Evolutionary conservation across 192 early-diverging fungal species (phyloP), one percentile per base, ranked within the genome.

Genomic region (Coemansia reversa): DNA sequence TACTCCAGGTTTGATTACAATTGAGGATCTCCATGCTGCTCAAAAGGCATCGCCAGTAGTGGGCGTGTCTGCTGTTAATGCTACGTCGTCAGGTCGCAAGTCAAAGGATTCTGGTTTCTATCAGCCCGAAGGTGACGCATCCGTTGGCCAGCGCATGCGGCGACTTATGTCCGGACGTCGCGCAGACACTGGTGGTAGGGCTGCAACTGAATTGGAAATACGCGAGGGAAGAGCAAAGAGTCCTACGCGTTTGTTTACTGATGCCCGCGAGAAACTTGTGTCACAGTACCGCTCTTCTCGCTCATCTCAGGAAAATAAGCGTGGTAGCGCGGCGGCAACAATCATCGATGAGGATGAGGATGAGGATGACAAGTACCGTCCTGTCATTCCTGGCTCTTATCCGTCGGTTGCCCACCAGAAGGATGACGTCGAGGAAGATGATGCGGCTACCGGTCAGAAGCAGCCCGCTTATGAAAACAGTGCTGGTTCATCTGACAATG

Each of bases 41-140:
- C 76, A 79, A 35, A 79, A 79, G 67, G 76, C 76, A 0, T 59
- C 71, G 7, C 56, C 76, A 0, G 76, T 79, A 30, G 76, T 79
- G n/a, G 76, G 76, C 2, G 71, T 79, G 32, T 74, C 71, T 0
- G 62, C 76, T 16, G 57, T 74, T 23, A 79, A 67, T 45, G 76
- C 70, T 14, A 79, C 76, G 2, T 74, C 76, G 19, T 55, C 51
- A 24, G 68, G 76, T 19, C 62, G 76, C 16, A 55, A 57, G 61
- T 79, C 70, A 62, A 62, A 71, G 35, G 76, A 72, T 60, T 73
- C 76, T 20, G 76, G 67, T 22, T 56, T 65, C 39, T 53, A 66
- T 35, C 67, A 63, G 20, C 7, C 42, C 23, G 76, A 73, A 5
- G 48, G 61, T 33, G 76, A 79, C 7, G 25, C 25, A 2, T 63